Conservation (phyloP, 192 early-diverging fungal genomes). For the Rhizophlyctis rosea region DNA sequence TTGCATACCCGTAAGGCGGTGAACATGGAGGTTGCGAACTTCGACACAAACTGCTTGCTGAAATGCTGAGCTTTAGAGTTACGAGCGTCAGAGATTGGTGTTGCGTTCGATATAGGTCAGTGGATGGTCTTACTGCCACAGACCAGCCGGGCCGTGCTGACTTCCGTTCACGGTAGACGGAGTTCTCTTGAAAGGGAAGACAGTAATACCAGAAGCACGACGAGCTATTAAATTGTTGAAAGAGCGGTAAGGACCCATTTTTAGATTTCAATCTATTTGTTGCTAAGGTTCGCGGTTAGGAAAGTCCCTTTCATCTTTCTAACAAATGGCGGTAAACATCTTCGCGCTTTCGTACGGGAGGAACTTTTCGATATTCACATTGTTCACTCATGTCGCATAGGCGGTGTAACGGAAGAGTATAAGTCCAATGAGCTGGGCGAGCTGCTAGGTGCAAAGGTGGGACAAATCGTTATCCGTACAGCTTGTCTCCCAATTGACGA, state of each 20-base stretch:
- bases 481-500: no score
- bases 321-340: conserved; percentile 70
- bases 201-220: conserved; percentile 62
- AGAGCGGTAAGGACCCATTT: conserved; percentile 28
- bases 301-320: conserved; percentile 74
- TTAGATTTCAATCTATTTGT: background rate
- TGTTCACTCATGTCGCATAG: background rate
- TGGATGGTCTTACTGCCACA: background rate
- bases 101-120: conserved; percentile 44
- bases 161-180: conserved; percentile 82
- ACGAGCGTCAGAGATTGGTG: conserved; percentile 20
- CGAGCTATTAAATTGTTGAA: conserved; percentile 65
- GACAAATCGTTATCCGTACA: background rate
- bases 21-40: no score
- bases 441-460: conserved; percentile 20
- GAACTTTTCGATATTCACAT: background rate
- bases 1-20: no score
- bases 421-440: conserved; percentile 69
- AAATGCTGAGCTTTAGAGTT: no score
- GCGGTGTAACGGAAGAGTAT: conserved; percentile 69
- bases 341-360: background rate
- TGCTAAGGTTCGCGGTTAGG: background rate
- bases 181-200: conserved; percentile 78
- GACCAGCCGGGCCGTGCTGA: background rate
- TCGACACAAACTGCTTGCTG: no score